Evolutionary conservation across 116 monocot species (phyloP).

Genomic region (Posidonia oceanica): DNA sequence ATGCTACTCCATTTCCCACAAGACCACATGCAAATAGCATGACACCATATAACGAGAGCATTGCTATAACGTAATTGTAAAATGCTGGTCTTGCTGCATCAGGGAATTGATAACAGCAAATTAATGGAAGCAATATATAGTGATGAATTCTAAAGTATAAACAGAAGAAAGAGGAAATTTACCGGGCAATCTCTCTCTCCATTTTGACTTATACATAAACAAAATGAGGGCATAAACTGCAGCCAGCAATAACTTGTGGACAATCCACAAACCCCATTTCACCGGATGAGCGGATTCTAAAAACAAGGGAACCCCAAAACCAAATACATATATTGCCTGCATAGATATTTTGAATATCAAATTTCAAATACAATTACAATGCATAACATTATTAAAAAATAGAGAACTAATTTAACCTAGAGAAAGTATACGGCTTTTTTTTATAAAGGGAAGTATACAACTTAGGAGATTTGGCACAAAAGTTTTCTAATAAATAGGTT

Average conservation of each 20-base stretch:
- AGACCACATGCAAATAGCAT: slow-evolving; percentile 61
- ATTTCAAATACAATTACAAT: too few species aligned
- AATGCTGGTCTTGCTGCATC: slow-evolving; percentile 77
- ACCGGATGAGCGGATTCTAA: slow-evolving; percentile 34
- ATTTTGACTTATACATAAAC: slow-evolving; percentile 47
- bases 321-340: slow-evolving; percentile 77
- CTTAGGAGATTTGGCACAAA: too few species aligned
- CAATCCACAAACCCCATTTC: slow-evolving; percentile 87
- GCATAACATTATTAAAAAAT: too few species aligned
- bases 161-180: background rate
- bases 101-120: background rate
- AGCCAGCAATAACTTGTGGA: slow-evolving; percentile 63
- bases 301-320: slow-evolving; percentile 80
- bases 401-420: too few species aligned
- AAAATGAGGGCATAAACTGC: slow-evolving; percentile 77
- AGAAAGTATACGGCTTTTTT: too few species aligned
- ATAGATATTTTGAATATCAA: slow-evolving; percentile 3
- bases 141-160: background rate
- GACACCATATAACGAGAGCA: slow-evolving; percentile 50
- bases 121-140: background rate
- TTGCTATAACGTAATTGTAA: slow-evolving; percentile 75
- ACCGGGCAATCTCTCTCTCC: slow-evolving; percentile 87
- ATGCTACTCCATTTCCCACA: slow-evolving; percentile 56
- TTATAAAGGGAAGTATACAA: too few species aligned
- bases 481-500: too few species aligned